A percentile compares a stretch with the other conserved stretches of the same genome.
Conservation (phyloP, 306 rosid genomes). For the Canavalia ensiformis region DNA sequence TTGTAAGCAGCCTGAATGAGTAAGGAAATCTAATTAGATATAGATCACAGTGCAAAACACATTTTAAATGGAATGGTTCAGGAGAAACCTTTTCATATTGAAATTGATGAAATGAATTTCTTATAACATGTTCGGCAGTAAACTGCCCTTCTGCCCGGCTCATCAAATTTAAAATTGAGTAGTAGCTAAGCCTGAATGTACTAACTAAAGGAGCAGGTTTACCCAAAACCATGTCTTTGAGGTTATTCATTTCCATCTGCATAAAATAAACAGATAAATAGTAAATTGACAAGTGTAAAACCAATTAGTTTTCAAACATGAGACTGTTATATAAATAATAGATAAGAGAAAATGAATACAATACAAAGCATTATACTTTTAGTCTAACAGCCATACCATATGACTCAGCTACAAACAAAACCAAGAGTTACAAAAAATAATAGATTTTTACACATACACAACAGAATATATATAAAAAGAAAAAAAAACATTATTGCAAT, state of each 20-base stretch:
- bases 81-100: constrained; percentile 92
- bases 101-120: constrained; percentile 95
- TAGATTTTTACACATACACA: not conserved
- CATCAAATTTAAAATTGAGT: constrained; percentile 96
- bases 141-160: constrained; percentile 99
- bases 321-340: constrained; percentile 17
- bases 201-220: constrained; percentile 98
- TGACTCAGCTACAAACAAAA: not conserved
- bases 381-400: not conserved
- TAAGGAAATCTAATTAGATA: constrained; percentile 26
- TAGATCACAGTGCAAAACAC: constrained; percentile 38
- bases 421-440: not conserved
- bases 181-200: constrained; percentile 98
- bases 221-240: constrained; percentile 96
- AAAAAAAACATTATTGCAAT: not conserved
- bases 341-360: not conserved
- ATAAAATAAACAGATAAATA: constrained; percentile 39
- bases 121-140: constrained; percentile 94
- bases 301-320: constrained; percentile 32
- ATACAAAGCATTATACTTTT: constrained; percentile 1
- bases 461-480: not conserved
- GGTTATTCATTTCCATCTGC: constrained; percentile 96
- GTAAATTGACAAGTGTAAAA: constrained; percentile 28
- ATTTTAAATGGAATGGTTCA: constrained; percentile 39
- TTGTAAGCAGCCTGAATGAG: constrained; percentile 86